Evolutionary conservation across 2,329 filamentous ascomycete species (phyloP).

Genomic region (Fusarium aywerte): DNA sequence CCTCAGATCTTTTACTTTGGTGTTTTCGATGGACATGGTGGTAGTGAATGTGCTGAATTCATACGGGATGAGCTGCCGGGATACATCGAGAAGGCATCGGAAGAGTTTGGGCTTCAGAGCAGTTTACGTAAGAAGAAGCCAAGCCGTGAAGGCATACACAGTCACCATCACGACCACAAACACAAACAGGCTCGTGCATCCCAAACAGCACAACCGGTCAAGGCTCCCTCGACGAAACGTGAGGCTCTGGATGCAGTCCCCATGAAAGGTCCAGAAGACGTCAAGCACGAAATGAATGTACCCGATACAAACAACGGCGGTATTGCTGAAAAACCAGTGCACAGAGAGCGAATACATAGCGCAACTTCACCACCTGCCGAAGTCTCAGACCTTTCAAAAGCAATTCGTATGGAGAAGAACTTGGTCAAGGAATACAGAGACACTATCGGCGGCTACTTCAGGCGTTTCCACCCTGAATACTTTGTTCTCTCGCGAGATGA

Average conservation of each 20-base stretch:
- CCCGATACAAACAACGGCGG: constrained; percentile 49
- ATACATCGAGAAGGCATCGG: constrained; percentile 86
- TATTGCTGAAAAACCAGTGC: constrained; percentile 52
- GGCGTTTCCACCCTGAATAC: constrained; percentile 84
- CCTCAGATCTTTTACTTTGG: constrained; percentile 98
- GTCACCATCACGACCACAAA: constrained; percentile 38
- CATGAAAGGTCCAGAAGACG: constrained; percentile 62
- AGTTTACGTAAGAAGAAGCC: constrained; percentile 68
- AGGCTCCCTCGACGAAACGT: constrained; percentile 39
- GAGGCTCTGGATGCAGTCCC: constrained; percentile 53
- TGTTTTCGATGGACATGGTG: constrained; percentile 96
- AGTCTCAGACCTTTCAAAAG: constrained; percentile 66
- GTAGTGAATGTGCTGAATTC: constrained; percentile 87
- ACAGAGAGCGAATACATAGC: constrained; percentile 53
- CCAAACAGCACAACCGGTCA: constrained; percentile 12
- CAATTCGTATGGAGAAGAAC: constrained; percentile 74
- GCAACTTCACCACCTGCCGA: constrained; percentile 60
- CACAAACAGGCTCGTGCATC: constrained; percentile 23
- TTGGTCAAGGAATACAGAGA: constrained; percentile 82
- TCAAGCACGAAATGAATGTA: constrained; percentile 52
- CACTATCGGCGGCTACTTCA: constrained; percentile 93
- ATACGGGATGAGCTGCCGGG: constrained; percentile 84
- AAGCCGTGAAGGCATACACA: constrained; percentile 41
- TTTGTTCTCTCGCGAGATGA: constrained; percentile 64
- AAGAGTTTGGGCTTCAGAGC: constrained; percentile 80